Conservation (phyloP, 73 alveolate species). For the Paraurostyla sp. region DNA sequence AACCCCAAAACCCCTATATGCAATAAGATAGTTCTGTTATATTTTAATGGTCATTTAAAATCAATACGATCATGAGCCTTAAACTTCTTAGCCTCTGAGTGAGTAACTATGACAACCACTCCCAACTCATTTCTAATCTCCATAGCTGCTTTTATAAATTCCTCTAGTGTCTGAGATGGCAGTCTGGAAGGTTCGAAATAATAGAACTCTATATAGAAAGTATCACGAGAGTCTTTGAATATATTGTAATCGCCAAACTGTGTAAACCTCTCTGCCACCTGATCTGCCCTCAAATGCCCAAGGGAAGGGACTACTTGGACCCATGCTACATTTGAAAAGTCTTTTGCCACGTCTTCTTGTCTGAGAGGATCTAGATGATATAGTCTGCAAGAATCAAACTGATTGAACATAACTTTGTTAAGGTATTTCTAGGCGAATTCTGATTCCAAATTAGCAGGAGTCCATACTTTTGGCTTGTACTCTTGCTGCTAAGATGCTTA, state of each 20-base stretch:
- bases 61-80: conserved; percentile 40
- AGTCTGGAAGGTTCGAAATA: neutral
- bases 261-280: neutral
- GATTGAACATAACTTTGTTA: conserved; percentile 36
- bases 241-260: neutral
- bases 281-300: neutral
- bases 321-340: conserved; percentile 21
- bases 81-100: conserved; percentile 4
- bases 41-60: neutral
- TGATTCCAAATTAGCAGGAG: neutral
- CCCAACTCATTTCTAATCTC: neutral
- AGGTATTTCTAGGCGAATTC: neutral
- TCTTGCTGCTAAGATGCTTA: neutral
- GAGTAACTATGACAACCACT: neutral
- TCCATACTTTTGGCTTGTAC: neutral
- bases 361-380: conserved; percentile 20
- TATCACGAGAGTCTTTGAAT: neutral
- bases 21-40: no score
- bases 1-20: no score
- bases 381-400: conserved; percentile 23
- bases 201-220: conserved; percentile 30
- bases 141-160: neutral
- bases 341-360: conserved; percentile 42
- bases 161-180: neutral
- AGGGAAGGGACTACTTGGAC: neutral